Conservation (phyloP, 805 yeast genomes). For the Saccharomycopsis javanensis region DNA sequence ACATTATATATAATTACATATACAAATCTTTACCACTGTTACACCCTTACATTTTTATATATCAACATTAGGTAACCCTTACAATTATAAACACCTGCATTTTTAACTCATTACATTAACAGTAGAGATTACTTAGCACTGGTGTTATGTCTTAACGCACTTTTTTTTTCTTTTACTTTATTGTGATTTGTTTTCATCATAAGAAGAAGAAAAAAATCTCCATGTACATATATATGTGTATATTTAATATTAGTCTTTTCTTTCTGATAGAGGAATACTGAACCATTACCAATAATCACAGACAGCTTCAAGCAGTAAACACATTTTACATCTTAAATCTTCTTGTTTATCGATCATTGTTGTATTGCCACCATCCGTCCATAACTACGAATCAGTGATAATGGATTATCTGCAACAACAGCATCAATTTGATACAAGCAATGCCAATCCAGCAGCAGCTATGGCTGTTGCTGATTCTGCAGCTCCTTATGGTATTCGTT, state of each 20-base stretch:
- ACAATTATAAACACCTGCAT: too few species aligned
- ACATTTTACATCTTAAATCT: too few species aligned
- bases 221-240: too few species aligned
- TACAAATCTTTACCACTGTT: too few species aligned
- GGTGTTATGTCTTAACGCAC: not conserved
- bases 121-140: not conserved
- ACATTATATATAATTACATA: not conserved
- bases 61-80: too few species aligned
- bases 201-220: too few species aligned
- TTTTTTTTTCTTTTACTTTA: not conserved
- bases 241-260: too few species aligned
- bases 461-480: not conserved
- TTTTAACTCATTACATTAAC: too few species aligned
- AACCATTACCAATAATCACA: not conserved
- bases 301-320: too few species aligned
- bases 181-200: too few species aligned
- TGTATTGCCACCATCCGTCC: not conserved
- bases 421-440: not conserved
- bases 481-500: slow-evolving; percentile 33
- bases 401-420: not conserved
- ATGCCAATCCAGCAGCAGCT: not conserved
- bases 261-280: too few species aligned
- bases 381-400: not conserved
- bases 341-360: not conserved
- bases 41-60: too few species aligned